Evolutionary conservation across 1,139 yeast species (phyloP).

Genomic region (Yamadazyma membranifaciens): DNA sequence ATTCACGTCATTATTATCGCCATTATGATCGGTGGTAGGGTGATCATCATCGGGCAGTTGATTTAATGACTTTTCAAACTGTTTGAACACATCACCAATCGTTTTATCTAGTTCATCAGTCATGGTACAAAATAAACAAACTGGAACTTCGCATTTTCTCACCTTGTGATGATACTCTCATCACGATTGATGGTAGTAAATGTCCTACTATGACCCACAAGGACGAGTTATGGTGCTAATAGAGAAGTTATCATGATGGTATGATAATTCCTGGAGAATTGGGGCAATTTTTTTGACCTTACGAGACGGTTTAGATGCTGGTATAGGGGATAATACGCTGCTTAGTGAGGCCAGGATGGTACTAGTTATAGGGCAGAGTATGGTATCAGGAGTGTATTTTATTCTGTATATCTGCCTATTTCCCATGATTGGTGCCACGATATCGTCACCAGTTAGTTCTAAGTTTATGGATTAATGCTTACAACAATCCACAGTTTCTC

Average conservation of each 20-base stretch:
- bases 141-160: background rate
- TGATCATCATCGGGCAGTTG: slow-evolving; percentile 2
- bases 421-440: too few species aligned
- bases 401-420: too few species aligned
- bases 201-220: background rate
- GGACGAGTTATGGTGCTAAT: too few species aligned
- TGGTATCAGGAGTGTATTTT: too few species aligned
- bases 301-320: too few species aligned
- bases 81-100: slow-evolving; percentile 39
- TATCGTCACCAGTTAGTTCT: too few species aligned
- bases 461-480: slow-evolving; percentile 9
- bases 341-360: too few species aligned
- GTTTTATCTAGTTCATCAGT: slow-evolving; percentile 30
- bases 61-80: slow-evolving; percentile 18
- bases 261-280: background rate
- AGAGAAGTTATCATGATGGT: background rate
- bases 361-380: too few species aligned
- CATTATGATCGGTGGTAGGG: background rate
- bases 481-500: slow-evolving; percentile 24
- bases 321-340: too few species aligned
- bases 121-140: slow-evolving; percentile 3
- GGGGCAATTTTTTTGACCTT: too few species aligned
- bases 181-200: background rate
- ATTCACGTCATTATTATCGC: background rate
- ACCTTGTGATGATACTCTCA: background rate